Base-by-base conservation (phyloP, 352 stramenopile genomes). In the Elongisporangium undulatum region DNA sequence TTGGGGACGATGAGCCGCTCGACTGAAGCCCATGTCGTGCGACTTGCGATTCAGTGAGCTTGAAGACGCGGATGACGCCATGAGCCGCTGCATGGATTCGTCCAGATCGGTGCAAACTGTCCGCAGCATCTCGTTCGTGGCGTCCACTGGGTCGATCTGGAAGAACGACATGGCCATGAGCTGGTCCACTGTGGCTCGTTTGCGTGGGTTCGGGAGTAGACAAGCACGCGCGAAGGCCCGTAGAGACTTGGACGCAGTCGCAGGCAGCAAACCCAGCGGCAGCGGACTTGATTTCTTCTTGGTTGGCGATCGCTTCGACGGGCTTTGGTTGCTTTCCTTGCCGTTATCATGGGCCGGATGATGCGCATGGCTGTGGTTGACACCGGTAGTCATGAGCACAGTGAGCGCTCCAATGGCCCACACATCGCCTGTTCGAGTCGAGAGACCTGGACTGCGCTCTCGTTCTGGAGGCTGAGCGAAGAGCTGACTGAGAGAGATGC, bases 81-180 rank as follows among this genome's bases (percentile, higher is more conserved):
- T 72, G 15, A 85, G 63, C 0, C 66, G 62, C 13, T 68, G 64
- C 60, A 88, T 92, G 12, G 78, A 89, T 0, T 72, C 72, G 51
- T 89, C 78, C 21, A 91, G 63, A 21, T 87, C 81, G 2, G 67
- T 80, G 53, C 75, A 85, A 12, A 89, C 74, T 3, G 75, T 72
- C 0, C 68, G 76, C n/a, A 88, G 65, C 7, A 85, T 75, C 22
- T 85, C 72, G 34, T 81, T 79, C 0, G 76, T 81, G 22, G 70
- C 78, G 17, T 83, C 66, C 0, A 58, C 63, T 15, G 71, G 67
- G 34, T 88, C 67, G n/a, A 89, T 63, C 8, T 72, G 73, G 57
- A 90, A 88, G 53, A 89, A 90, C 0, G 66, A 55, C 58, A 80
- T 67, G 19, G 60, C 49, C 4, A 73, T 55, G 0, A 92, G 53